Conservation (phyloP, 768 basidiomycete genomes). For the Tricholoma terreum region DNA sequence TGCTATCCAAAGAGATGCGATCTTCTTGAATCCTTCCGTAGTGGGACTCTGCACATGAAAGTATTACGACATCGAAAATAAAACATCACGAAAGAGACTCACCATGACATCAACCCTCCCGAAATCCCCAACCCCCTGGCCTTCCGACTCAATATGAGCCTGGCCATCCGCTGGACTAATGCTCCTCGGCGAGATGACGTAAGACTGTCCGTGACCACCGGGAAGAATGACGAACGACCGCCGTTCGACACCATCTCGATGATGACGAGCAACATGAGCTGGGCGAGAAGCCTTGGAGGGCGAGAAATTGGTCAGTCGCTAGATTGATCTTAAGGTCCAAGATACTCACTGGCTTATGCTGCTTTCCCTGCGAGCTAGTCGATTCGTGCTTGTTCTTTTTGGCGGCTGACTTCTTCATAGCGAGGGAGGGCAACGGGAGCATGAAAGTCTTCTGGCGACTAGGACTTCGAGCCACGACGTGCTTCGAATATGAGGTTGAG, state of each 20-base stretch:
- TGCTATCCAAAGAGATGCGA: conserved; percentile 20
- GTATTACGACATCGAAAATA: not conserved
- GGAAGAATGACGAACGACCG: conserved; percentile 9
- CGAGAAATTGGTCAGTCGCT: not conserved
- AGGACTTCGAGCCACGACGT: not conserved
- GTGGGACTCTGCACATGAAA: conserved; percentile 5
- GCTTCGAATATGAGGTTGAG: conserved; percentile 5
- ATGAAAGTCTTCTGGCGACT: not conserved
- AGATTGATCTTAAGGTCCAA: not conserved
- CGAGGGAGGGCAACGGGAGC: not conserved
- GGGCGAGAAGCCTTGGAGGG: not conserved
- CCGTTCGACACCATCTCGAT: conserved; percentile 1
- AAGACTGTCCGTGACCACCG: conserved; percentile 24
- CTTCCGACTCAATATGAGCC: not conserved
- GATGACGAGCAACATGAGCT: not conserved
- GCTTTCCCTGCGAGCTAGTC: not conserved
- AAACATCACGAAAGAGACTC: conserved; percentile 13
- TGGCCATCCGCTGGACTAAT: not conserved
- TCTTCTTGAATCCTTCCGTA: conserved; percentile 2
- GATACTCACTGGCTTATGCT: not conserved
- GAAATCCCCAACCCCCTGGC: conserved; percentile 21
- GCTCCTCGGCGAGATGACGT: conserved; percentile 18
- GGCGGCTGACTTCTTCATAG: not conserved
- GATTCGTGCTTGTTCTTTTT: not conserved
- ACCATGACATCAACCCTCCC: conserved; percentile 53